phyloP scores from a whole-genome alignment of 345 rosid genomes.

The Acer yangbiense region DNA sequence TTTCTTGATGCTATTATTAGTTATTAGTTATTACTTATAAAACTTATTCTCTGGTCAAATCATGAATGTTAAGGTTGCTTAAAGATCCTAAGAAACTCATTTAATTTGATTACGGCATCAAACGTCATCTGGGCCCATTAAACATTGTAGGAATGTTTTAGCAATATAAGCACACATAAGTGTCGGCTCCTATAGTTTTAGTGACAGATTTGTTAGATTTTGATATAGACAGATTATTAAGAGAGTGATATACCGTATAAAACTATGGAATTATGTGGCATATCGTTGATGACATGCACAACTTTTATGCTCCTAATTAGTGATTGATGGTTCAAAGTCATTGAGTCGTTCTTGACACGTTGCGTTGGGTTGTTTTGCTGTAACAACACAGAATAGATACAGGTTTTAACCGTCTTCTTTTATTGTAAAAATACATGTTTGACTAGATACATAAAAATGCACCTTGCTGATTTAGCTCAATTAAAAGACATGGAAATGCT shows the following conservation, averaged over 20 bases:
- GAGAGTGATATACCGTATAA: not conserved
- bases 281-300: not conserved
- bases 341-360: not conserved
- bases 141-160: not conserved
- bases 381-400: not conserved
- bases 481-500: not conserved
- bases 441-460: not conserved
- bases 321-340: not conserved
- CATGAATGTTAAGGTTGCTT: not conserved
- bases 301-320: conserved; percentile 3
- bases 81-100: not conserved
- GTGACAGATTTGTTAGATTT: not conserved
- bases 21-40: not conserved
- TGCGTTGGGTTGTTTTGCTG: not conserved
- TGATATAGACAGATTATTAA: not conserved
- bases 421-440: not conserved
- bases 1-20: not conserved
- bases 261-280: not conserved
- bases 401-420: not conserved
- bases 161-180: not conserved
- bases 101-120: not conserved
- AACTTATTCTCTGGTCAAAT: not conserved
- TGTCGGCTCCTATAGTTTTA: not conserved
- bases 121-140: not conserved
- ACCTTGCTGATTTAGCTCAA: not conserved